Evolutionary conservation across 441 rosid species (phyloP).

Genomic region (Mallotus japonicus): DNA sequence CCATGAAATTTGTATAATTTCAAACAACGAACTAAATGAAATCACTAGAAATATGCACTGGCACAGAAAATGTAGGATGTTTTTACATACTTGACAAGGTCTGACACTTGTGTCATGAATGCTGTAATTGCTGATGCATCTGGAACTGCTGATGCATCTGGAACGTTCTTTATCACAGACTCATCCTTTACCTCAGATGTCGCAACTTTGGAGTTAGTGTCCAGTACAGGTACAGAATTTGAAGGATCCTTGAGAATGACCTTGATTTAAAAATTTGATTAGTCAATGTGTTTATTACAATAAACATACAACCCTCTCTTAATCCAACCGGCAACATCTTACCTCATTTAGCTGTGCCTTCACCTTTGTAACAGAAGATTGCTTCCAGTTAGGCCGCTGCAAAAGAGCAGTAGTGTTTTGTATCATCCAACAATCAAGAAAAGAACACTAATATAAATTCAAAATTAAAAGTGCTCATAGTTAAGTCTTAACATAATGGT

Average conservation of each 20-base stretch:
- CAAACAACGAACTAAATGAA: neutral
- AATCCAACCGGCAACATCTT: constrained; percentile 20
- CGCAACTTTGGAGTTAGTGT: constrained; percentile 31
- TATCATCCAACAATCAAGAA: neutral
- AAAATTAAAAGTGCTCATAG: neutral
- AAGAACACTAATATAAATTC: neutral
- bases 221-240: constrained; percentile 43
- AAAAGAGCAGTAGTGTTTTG: neutral
- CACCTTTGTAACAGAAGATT: constrained; percentile 35
- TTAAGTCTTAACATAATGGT: neutral
- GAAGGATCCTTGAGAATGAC: constrained; percentile 45
- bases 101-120: constrained; percentile 85
- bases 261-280: constrained; percentile 30
- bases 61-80: neutral
- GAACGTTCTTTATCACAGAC: constrained; percentile 34
- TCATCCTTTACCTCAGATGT: constrained; percentile 39
- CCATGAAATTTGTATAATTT: constrained; percentile 21
- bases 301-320: neutral
- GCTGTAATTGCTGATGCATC: constrained; percentile 52
- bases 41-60: neutral
- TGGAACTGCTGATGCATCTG: constrained; percentile 50
- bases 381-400: constrained; percentile 46
- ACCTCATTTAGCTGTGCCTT: constrained; percentile 67
- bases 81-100: constrained; percentile 72
- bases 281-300: neutral